Percentiles rank a stretch among this genome's conserved stretches.
Evolutionary conservation across 345 rosid species (phyloP).

Genomic region (Cardamine occulta): DNA sequence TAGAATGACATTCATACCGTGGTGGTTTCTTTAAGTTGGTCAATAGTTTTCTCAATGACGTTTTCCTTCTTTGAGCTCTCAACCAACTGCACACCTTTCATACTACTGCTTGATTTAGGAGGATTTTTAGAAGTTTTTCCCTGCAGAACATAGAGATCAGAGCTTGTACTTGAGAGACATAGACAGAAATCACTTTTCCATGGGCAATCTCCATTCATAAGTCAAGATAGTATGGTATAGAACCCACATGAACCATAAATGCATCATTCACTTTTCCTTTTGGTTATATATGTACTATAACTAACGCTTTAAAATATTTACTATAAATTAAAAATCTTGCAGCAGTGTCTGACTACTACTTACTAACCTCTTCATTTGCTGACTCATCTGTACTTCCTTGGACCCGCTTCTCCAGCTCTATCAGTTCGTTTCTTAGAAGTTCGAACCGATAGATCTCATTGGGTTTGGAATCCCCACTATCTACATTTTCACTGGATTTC

Average conservation of each 20-base stretch:
- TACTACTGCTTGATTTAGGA: constrained; percentile 43
- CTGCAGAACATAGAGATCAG: constrained; percentile 49
- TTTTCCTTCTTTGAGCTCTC: constrained; percentile 64
- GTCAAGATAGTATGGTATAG: background rate
- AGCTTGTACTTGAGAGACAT: constrained; percentile 8
- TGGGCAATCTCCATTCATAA: background rate
- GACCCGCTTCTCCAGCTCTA: constrained; percentile 92
- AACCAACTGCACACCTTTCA: constrained; percentile 52
- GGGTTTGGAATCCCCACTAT: constrained; percentile 53
- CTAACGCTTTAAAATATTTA: constrained; percentile 1
- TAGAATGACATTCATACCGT: constrained; percentile 60
- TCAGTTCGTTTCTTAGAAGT: constrained; percentile 79
- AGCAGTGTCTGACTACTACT: constrained; percentile 16
- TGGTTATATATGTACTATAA: background rate
- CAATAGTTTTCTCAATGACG: constrained; percentile 75
- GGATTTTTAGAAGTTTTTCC: constrained; percentile 45
- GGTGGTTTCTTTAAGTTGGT: constrained; percentile 78
- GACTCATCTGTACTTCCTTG: constrained; percentile 72
- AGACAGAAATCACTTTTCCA: background rate
- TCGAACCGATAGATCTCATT: constrained; percentile 79
- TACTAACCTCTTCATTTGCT: constrained; percentile 66
- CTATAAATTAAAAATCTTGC: constrained; percentile 10
- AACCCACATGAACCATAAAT: background rate
- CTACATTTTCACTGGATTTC: constrained; percentile 45
- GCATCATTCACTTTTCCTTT: background rate